Conservation (phyloP, 495 filamentous ascomycete genomes). For the Oleoguttula mirabilis region DNA sequence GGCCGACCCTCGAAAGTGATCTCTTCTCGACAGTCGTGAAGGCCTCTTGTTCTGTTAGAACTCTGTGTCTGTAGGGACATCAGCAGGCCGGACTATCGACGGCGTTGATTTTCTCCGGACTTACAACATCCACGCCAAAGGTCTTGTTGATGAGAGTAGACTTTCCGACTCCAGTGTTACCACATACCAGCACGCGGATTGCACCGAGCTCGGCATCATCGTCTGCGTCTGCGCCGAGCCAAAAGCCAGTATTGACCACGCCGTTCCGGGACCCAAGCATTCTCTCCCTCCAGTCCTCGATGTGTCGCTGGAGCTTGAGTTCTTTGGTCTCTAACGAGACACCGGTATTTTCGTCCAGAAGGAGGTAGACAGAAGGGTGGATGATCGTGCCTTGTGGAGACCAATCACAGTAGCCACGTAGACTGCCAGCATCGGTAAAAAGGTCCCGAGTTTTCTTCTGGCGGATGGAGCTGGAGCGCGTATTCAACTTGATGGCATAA, state of each 20-base stretch:
- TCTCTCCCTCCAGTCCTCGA: conserved; percentile 14
- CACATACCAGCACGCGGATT: conserved; percentile 29
- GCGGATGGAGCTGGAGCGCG: conserved; percentile 1
- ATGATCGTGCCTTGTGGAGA: conserved; percentile 27
- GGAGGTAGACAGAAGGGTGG: conserved; percentile 29
- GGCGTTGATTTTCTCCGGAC: background rate
- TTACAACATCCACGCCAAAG: conserved; percentile 25
- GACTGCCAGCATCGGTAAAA: conserved; percentile 6
- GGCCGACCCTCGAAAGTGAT: conserved; percentile 18
- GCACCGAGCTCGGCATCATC: conserved; percentile 10
- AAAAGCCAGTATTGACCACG: conserved; percentile 12
- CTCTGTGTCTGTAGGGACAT: conserved; percentile 6
- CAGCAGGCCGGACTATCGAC: background rate
- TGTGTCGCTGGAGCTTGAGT: conserved; percentile 16
- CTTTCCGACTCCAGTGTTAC: conserved; percentile 30
- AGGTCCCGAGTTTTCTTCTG: conserved; percentile 4
- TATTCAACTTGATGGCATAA: conserved; percentile 7
- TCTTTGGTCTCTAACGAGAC: conserved; percentile 18
- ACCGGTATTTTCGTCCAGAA: conserved; percentile 21
- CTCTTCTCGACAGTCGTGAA: conserved; percentile 20
- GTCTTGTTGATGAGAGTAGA: conserved; percentile 31
- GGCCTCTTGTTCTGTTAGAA: conserved; percentile 13
- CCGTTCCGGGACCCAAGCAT: conserved; percentile 9
- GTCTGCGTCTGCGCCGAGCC: conserved; percentile 8
- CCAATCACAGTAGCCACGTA: conserved; percentile 20